These are phyloP conservation scores for Yamadazyma sp. DNA, from an alignment of 1,139 yeast species.

Conservation along the genomic window DNA sequence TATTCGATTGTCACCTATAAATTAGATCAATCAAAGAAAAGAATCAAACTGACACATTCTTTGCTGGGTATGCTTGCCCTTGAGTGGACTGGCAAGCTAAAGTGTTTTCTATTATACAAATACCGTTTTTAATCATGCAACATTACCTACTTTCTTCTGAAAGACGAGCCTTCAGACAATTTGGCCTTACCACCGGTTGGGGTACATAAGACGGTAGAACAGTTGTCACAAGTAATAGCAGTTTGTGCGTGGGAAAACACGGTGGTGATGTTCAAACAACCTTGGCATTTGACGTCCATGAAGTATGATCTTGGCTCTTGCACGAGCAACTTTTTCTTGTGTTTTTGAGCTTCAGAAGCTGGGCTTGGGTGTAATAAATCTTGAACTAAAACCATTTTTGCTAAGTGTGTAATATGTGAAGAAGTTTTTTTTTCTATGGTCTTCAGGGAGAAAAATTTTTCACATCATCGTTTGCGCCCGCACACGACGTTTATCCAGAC, in stretches of 20 bases:
- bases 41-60: neutral
- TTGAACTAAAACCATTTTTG: slow-evolving; percentile 81
- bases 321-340: slow-evolving; percentile 96
- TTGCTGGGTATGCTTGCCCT: neutral
- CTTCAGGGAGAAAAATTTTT: slow-evolving; percentile 12
- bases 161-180: slow-evolving; percentile 98
- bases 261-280: slow-evolving; percentile 98
- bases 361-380: slow-evolving; percentile 97
- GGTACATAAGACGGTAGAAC: slow-evolving; percentile 97
- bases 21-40: no score
- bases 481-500: slow-evolving; percentile 7
- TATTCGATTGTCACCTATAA: neutral
- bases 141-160: slow-evolving; percentile 87
- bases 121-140: slow-evolving; percentile 5
- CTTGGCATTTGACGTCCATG: slow-evolving; percentile 99
- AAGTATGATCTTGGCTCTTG: slow-evolving; percentile 98
- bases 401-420: neutral
- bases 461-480: slow-evolving; percentile 4
- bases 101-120: slow-evolving; percentile 1
- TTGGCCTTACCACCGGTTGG: slow-evolving; percentile 99
- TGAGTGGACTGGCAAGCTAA: neutral
- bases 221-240: slow-evolving; percentile 98
- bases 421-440: neutral
- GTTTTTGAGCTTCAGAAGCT: slow-evolving; percentile 93
- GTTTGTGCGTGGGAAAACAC: slow-evolving; percentile 99